Evolutionary conservation across 2,329 filamentous ascomycete genomes (phyloP).

Genomic region (Aureobasidium vineae): DNA sequence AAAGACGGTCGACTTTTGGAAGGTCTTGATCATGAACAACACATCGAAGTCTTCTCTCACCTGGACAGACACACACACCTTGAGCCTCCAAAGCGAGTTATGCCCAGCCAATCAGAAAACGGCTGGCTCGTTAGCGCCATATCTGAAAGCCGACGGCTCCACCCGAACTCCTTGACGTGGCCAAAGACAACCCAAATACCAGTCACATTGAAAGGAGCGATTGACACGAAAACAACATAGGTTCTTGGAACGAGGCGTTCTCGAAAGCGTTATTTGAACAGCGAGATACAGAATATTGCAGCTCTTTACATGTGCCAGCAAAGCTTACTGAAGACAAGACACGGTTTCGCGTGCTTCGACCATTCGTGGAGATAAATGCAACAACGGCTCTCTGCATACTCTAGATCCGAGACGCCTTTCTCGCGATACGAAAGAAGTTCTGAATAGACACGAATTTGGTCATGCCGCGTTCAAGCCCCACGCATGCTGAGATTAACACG

Average conservation of each 20-base stretch:
- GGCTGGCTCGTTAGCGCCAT: slow-evolving; percentile 10
- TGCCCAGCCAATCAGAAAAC: slow-evolving; percentile 13
- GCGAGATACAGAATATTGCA: too few species aligned
- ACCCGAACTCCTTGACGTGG: slow-evolving; percentile 16
- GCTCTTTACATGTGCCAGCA: background rate
- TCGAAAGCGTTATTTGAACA: accelerated
- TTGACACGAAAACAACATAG: background rate
- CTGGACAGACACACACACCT: slow-evolving; percentile 23
- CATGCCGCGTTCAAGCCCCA: background rate
- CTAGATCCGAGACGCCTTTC: background rate
- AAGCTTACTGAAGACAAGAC: background rate
- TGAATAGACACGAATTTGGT: background rate
- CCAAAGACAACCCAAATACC: background rate
- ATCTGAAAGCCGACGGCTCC: slow-evolving; percentile 19
- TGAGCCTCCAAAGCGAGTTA: slow-evolving; percentile 26
- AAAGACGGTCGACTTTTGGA: slow-evolving; percentile 4
- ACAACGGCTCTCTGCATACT: slow-evolving; percentile 13
- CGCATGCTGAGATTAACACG: background rate
- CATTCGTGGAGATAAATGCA: slow-evolving; percentile 23
- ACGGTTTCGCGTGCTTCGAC: slow-evolving; percentile 3
- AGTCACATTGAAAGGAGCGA: too few species aligned
- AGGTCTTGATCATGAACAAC: slow-evolving; percentile 24
- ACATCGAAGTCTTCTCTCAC: slow-evolving; percentile 24
- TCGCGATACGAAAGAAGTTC: background rate
- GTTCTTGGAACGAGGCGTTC: background rate